Conservation (phyloP, 2,329 filamentous ascomycete species). For the Phaeosphaeria sp. region DNA sequence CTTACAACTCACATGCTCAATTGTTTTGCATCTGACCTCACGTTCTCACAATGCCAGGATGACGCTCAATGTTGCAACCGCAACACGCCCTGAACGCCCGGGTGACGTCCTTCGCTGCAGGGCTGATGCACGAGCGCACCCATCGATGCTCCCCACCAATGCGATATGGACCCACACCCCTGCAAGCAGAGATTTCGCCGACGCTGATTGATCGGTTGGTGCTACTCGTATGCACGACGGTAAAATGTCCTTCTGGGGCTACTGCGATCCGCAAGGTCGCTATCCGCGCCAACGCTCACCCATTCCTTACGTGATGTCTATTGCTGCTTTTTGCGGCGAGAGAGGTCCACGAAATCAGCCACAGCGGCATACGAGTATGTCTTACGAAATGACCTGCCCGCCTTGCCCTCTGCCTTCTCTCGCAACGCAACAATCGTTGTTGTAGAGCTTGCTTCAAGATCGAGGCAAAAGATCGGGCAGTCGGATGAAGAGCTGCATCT, state of each 20-base stretch:
- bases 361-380: background rate
- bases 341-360: conserved; percentile 9
- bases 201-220: conserved; percentile 14
- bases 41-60: background rate
- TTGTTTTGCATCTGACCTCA: background rate
- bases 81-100: conserved; percentile 2
- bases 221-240: conserved; percentile 3
- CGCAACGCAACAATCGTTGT: background rate
- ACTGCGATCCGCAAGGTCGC: background rate
- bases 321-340: conserved; percentile 20
- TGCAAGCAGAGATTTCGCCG: conserved; percentile 22
- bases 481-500: background rate
- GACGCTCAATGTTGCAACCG: background rate
- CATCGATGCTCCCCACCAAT: conserved; percentile 21
- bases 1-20: background rate
- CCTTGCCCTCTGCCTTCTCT: background rate
- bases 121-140: conserved; percentile 21
- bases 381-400: background rate
- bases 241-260: conserved; percentile 2
- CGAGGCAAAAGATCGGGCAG: background rate
- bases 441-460: background rate
- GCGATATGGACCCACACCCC: conserved; percentile 11
- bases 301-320: background rate
- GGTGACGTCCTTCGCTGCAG: conserved; percentile 26
- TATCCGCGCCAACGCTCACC: background rate